Percentiles rank a stretch among this genome's conserved stretches.
These are phyloP conservation scores for Ceratopteris richardii DNA, from an alignment of 75 land plant genomes.

Conservation along the genomic window DNA sequence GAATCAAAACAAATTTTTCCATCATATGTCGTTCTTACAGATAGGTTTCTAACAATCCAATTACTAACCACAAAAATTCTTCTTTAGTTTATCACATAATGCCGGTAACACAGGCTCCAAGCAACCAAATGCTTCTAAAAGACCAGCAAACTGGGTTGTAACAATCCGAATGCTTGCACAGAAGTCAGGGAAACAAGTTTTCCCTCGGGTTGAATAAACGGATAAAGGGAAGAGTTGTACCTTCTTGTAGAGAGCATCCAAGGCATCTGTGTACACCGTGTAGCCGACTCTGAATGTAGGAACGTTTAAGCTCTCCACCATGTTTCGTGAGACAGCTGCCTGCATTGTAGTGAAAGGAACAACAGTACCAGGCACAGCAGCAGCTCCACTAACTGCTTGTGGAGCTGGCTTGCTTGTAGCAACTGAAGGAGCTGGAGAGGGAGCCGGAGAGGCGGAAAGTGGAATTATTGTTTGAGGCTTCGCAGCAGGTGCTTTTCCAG, in stretches of 20 bases:
- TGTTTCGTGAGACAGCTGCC: constrained; percentile 55
- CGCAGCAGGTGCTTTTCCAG: constrained; percentile 18
- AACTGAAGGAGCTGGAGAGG: neutral
- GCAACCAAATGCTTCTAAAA: too few species aligned
- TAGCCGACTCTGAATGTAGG: constrained; percentile 83
- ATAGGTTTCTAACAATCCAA: too few species aligned
- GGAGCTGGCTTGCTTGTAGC: constrained; percentile 4
- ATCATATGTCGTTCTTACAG: too few species aligned
- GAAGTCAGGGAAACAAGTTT: too few species aligned
- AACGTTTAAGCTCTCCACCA: constrained; percentile 65
- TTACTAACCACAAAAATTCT: too few species aligned
- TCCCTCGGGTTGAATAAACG: too few species aligned
- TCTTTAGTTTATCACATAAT: too few species aligned
- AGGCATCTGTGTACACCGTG: constrained; percentile 61
- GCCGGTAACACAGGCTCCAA: too few species aligned
- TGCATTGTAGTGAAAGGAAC: constrained; percentile 82
- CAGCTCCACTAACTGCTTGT: neutral
- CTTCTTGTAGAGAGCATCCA: constrained; percentile 70
- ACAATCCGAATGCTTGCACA: too few species aligned
- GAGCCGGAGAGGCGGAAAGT: constrained; percentile 7
- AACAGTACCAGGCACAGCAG: constrained; percentile 26
- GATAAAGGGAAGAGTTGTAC: constrained; percentile 14
- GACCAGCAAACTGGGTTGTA: too few species aligned
- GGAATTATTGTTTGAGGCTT: constrained; percentile 7
- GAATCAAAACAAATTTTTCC: too few species aligned